Evolutionary conservation across 257 asterid genomes (phyloP), one percentile per base, ranked within the genome.

Genomic region (Penstemon eatonii): DNA sequence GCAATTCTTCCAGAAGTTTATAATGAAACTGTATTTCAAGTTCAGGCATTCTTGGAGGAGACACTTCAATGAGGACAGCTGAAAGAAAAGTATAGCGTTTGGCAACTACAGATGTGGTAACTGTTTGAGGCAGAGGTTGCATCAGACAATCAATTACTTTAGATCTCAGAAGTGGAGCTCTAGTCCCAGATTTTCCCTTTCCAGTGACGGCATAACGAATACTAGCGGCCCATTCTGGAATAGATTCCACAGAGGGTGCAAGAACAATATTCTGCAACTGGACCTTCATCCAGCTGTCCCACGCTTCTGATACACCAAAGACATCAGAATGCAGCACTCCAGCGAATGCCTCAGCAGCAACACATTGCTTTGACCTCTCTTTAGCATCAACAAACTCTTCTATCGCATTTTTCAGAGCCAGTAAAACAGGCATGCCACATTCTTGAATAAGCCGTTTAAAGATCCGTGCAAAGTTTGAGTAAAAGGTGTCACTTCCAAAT

Each of bases 351-450:
- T 94, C 99, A 64, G 99, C 99, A 45, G 99, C 99, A 80, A 94
- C 99, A 83, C 97, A 94, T 76, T 94, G 99, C 78, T 89, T 91
- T 78, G 99, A 79, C 77, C 97, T 91, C 89, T 91, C 99, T 75
- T 83, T 80, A 51, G 99, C 84, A 82, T 80, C 87, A 67, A 89
- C 81, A 78, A 91, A 89, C 75, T 89, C 93, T 78, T 80, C 87
- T 63, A 94, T 71, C 33, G 97, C 79, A 78, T 70, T 86, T 85
- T 78, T 84, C 72, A 91, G 74, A 41, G 96, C 82, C 70, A 79
- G 74, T 71, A 94, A 69, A 81, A 89, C 97, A 75, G 96, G 88
- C 73, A 86, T 70, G 52, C 99, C 99, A 72, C 99, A 94, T 86
- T 91, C 99, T 83, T 94, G 99, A 77, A 86, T 84, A 49, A 94